Evolutionary conservation across 78 protist species (phyloP), one percentile per base, ranked within the genome.

Genomic region (Reticulomyxa filosa): DNA sequence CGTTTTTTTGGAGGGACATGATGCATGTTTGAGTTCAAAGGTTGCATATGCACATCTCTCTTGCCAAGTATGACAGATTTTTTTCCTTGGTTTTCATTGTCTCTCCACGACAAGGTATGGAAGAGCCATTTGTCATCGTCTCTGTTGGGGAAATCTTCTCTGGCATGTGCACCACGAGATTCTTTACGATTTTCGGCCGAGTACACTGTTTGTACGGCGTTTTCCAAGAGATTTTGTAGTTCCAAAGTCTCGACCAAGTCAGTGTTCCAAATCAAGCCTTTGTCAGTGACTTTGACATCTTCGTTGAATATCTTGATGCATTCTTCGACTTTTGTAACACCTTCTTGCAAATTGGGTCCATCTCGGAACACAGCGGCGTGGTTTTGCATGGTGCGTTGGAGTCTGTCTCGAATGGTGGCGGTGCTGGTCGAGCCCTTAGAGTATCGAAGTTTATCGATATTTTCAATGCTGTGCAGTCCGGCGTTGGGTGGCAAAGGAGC

Each of bases 141-240:
- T 3, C 82, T 72, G 34, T 38, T 72, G 11, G 73, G 51, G 84
- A 50, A 94, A 76, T 94, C 98, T 51, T 94, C 98, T 34, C 98
- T 82, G 6, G 98, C 93, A 62, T 94, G 98, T 10, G 97, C 97
- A 17, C 98, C 98, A 29, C 98, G 94, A 26, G 78, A 57, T 80
- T 94, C 98, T 69, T 79, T 87, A 42, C 98, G 83, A n/a, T 79
- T 82, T 73, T 80, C 80, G 26, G 97, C 98, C 2, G 80, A 30
- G 62, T 22, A 48, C 23, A 65, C n/a, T 4, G 96, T 93, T 56
- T 77, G 75, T 11, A 66, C 66, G 62, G 92, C 94, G 65, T 75
- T 73, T 39, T 75, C 65, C 76, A 94, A 65, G 59, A 91, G 73
- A 78, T 94, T 94, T 70, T 85, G 87, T 56, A 94, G 85, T 86